phyloP scores from a whole-genome alignment of 2,329 filamentous ascomycete genomes.

The Thelonectria blattea region DNA sequence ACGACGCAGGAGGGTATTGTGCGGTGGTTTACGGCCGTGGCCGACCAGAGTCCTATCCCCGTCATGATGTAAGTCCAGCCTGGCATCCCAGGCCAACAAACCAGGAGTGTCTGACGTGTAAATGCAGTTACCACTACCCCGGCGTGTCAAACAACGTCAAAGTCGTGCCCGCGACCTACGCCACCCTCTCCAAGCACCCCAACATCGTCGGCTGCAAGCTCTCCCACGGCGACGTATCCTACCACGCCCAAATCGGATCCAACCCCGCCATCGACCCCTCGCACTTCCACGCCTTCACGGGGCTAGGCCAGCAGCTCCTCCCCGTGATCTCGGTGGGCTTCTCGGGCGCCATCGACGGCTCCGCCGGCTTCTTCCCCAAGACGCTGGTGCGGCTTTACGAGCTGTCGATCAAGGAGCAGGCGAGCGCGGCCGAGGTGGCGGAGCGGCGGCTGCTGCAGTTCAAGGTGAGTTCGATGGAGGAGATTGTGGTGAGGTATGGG shows the following conservation, averaged over 20 bases:
- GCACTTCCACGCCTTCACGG: constrained; percentile 67
- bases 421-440: constrained; percentile 49
- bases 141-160: constrained; percentile 70
- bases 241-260: constrained; percentile 65
- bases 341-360: constrained; percentile 66
- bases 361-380: constrained; percentile 68
- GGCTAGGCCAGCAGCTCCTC: constrained; percentile 69
- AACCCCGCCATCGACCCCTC: constrained; percentile 64
- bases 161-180: constrained; percentile 64
- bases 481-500: constrained; percentile 64
- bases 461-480: constrained; percentile 65
- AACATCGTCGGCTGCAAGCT: constrained; percentile 75
- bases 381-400: constrained; percentile 64
- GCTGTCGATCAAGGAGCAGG: constrained; percentile 43
- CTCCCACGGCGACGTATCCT: constrained; percentile 70
- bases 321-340: constrained; percentile 64
- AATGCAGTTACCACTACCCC: constrained; percentile 68
- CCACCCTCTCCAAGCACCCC: constrained; percentile 61
- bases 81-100: neutral
- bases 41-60: constrained; percentile 62
- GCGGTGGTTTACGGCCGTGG: constrained; percentile 64
- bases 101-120: neutral
- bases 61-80: constrained; percentile 58
- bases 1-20: constrained; percentile 61
- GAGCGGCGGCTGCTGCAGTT: constrained; percentile 65